A percentile compares a stretch with the other conserved stretches of the same genome.
Conservation (phyloP, 2,329 filamentous ascomycete genomes). For the Diaporthe sp. region DNA sequence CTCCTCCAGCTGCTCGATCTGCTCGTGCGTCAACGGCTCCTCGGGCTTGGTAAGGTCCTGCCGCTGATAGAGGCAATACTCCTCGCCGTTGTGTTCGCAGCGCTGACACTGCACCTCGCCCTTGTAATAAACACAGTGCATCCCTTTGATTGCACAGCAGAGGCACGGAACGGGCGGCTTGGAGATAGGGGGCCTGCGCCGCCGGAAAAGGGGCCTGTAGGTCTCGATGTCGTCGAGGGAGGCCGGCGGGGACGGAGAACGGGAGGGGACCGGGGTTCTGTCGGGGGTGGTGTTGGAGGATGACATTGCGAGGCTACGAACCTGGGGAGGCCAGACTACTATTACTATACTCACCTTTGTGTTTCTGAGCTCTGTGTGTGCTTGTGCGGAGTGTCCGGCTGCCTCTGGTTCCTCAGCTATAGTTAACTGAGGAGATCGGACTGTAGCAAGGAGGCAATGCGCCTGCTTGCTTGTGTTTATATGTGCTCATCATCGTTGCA, state of each 20-base stretch:
- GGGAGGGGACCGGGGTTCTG: neutral
- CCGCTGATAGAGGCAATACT: slow-evolving; percentile 2
- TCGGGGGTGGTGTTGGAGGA: neutral
- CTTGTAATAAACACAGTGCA: neutral
- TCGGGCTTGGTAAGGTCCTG: neutral
- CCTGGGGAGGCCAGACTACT: neutral
- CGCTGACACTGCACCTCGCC: slow-evolving; percentile 4
- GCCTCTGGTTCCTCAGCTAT: neutral
- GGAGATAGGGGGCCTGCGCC: neutral
- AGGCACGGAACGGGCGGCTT: neutral
- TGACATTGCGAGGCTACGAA: neutral
- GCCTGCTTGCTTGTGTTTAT: neutral
- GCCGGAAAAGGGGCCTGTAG: neutral
- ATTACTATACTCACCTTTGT: slow-evolving; percentile 15
- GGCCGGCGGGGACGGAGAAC: neutral
- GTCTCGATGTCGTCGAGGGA: neutral
- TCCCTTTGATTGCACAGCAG: neutral
- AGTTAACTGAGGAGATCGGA: neutral
- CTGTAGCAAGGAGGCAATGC: neutral
- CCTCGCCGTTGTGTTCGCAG: slow-evolving; percentile 21
- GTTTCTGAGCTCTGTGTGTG: neutral
- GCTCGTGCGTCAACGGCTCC: neutral
- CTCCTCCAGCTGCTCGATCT: neutral
- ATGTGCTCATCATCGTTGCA: neutral
- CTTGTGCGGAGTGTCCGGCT: neutral